A percentile compares a stretch with the other conserved stretches of the same genome.
Evolutionary conservation across 2,329 filamentous ascomycete genomes (phyloP).

Genomic region (Talaromyces atroroseus): DNA sequence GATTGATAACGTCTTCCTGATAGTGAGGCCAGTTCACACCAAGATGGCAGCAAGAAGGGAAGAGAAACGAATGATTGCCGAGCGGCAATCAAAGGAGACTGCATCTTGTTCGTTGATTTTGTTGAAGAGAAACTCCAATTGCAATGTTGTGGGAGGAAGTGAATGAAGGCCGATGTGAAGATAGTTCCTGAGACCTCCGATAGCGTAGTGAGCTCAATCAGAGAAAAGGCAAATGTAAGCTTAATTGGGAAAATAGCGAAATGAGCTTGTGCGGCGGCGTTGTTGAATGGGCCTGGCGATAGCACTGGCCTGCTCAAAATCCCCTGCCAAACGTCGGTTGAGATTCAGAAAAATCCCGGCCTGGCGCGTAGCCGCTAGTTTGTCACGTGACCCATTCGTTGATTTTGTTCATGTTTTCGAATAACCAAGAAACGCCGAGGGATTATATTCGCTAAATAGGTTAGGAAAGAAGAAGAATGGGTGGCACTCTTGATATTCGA

Average conservation of each 20-base stretch:
- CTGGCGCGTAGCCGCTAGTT: constrained; percentile 1
- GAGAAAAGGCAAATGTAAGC: neutral
- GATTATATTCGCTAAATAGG: neutral
- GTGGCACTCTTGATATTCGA: no score
- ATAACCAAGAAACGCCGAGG: no score
- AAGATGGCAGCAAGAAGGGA: constrained; percentile 37
- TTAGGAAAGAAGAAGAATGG: neutral
- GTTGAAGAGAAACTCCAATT: neutral
- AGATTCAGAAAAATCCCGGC: constrained; percentile 8
- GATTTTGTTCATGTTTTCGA: no score
- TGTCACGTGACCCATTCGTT: constrained; percentile 6
- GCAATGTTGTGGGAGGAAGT: neutral
- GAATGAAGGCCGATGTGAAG: neutral
- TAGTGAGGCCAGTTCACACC: constrained; percentile 27
- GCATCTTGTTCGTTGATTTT: constrained; percentile 2
- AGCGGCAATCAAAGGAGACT: constrained; percentile 16
- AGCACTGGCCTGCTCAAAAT: neutral
- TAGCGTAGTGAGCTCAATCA: neutral
- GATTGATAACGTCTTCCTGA: constrained; percentile 43
- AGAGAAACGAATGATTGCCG: constrained; percentile 32
- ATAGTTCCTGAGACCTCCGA: neutral
- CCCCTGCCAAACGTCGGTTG: neutral
- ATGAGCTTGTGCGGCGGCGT: neutral
- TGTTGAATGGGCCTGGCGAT: constrained; percentile 1
- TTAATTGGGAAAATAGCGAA: neutral